A percentile compares a stretch with the other conserved stretches of the same genome.
Conservation (phyloP, 2,329 filamentous ascomycete species). For the Kalmusia sp. region DNA sequence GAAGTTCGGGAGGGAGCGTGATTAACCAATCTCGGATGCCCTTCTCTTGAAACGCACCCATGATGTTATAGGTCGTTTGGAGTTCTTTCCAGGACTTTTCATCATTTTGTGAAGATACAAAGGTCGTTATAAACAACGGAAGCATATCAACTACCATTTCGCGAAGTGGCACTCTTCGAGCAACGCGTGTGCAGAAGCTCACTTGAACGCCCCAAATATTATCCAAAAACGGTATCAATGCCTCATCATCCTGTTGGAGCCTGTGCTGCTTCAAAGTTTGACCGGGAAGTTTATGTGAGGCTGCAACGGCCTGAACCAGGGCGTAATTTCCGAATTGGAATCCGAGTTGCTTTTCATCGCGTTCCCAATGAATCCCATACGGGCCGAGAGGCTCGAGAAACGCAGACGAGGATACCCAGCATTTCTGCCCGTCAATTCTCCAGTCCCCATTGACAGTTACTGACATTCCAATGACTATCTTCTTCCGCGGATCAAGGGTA, state of each 20-base stretch:
- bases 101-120: neutral
- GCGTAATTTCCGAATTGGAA: conserved; percentile 15
- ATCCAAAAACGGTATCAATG: conserved; percentile 10
- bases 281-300: conserved; percentile 9
- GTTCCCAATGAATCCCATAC: neutral
- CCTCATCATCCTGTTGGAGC: conserved; percentile 8
- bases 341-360: conserved; percentile 9
- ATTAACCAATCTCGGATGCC: neutral
- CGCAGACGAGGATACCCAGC: neutral
- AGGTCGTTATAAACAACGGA: neutral
- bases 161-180: conserved; percentile 17
- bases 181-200: conserved; percentile 29
- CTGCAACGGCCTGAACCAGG: conserved; percentile 1
- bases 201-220: conserved; percentile 24
- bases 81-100: neutral
- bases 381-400: conserved; percentile 4
- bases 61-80: neutral
- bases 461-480: no score
- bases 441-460: conserved; percentile 1
- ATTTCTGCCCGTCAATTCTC: neutral
- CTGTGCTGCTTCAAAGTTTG: conserved; percentile 7
- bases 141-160: neutral
- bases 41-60: neutral
- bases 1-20: neutral
- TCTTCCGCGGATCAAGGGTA: no score